Percentiles rank a stretch among this genome's conserved stretches.
Conservation (phyloP, 2,329 filamentous ascomycete genomes). For the Colletotrichum lentis region DNA sequence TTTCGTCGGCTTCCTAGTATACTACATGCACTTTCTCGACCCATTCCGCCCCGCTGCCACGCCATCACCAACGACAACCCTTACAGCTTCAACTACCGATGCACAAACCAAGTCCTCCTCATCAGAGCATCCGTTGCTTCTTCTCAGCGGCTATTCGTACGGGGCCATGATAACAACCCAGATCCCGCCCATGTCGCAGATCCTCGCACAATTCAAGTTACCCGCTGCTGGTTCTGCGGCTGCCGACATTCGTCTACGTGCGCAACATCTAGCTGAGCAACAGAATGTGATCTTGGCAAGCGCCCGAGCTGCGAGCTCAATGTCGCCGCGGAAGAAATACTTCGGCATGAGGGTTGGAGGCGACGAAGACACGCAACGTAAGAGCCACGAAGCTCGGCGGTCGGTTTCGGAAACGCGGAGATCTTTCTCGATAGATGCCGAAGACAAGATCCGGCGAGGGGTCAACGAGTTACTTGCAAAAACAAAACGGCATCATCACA, state of each 20-base stretch:
- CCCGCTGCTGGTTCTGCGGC: constrained; percentile 64
- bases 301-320: constrained; percentile 46
- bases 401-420: constrained; percentile 52
- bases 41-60: constrained; percentile 44
- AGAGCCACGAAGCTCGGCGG: constrained; percentile 50
- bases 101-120: constrained; percentile 5
- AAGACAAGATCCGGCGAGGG: constrained; percentile 58
- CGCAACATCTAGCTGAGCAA: constrained; percentile 71
- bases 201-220: constrained; percentile 67
- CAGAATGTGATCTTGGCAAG: constrained; percentile 60
- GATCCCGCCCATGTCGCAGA: constrained; percentile 68
- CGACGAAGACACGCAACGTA: constrained; percentile 53
- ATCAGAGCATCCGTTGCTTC: constrained; percentile 48
- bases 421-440: constrained; percentile 55
- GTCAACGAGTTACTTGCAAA: constrained; percentile 59
- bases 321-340: constrained; percentile 40
- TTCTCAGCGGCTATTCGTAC: constrained; percentile 89
- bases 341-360: constrained; percentile 60
- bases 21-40: constrained; percentile 72
- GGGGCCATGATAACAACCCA: constrained; percentile 82
- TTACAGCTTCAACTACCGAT: constrained; percentile 22
- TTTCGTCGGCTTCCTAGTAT: constrained; percentile 79
- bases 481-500: constrained; percentile 46
- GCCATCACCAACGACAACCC: constrained; percentile 6
- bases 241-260: constrained; percentile 74